Base-by-base conservation (phyloP, 129 eudicot genomes). In the Flaveria bidentis region DNA sequence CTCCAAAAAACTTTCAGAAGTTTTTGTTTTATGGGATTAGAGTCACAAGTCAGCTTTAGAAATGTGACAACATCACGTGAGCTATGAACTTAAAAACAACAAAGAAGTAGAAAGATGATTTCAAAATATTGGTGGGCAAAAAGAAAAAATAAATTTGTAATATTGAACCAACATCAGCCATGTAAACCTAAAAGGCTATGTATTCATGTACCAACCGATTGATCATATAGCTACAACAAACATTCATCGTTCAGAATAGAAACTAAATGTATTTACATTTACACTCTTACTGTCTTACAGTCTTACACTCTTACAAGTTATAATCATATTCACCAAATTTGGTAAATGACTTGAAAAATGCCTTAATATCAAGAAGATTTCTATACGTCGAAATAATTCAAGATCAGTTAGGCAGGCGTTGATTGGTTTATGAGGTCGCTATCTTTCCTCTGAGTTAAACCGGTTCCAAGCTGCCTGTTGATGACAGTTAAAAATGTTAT, bases 391-490 rank as follows among this genome's bases (percentile, higher is more conserved):
- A 22, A 58, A 58, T 58, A 58, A 58, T 58, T 58, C 36, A 61
- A 61, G 42, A 61, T 61, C 2, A 10, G 42, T 61, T 26, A 13
- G 42, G 67, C 18, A 4, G 16, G n/a, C 15, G 17, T 11, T 13
- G 17, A 10, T 13, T 1, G 67, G 42, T 22, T 20, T 20, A 4
- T 5, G 23, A 17, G 23, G 26, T 28, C 25, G 62, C 66, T 61
- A 63, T 63, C 69, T 63, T 30, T 63, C 69, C 12, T 63, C 69
- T 0, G 69, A 63, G 44, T 30, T 63, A 30, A 63, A 63, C 16
- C 69, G 45, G 69, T 63, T 63, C 69, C 69, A 63, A 30, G 69
- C 69, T 33, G 69, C 69, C 69, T 63, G 69, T 63, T 63, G 69
- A 6, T n/a, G 1, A 15, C 22, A 14, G 0, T 63, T 30, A 12